phyloP scores from a whole-genome alignment of 768 basidiomycete species.

The Lanmaoa pseudosensibilis region DNA sequence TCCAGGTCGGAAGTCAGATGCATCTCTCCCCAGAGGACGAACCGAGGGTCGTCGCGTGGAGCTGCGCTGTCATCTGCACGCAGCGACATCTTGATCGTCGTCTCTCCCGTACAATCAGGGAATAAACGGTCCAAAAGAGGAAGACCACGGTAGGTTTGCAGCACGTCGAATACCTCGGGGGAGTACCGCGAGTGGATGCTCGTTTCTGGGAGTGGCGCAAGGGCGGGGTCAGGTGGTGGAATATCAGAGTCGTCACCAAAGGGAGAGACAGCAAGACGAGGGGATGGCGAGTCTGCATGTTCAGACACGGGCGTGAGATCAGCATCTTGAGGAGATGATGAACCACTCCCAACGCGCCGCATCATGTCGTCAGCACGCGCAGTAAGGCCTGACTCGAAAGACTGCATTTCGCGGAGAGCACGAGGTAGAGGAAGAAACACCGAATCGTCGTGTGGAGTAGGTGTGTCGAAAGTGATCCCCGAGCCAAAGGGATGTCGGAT shows the following conservation, averaged over 20 bases:
- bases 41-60: constrained; percentile 85
- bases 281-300: constrained; percentile 12
- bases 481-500: constrained; percentile 63
- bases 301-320: neutral
- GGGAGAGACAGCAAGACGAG: constrained; percentile 26
- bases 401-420: constrained; percentile 79
- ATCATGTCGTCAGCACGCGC: constrained; percentile 53
- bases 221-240: constrained; percentile 25
- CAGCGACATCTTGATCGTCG: constrained; percentile 72
- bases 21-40: constrained; percentile 85
- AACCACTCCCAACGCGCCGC: constrained; percentile 16
- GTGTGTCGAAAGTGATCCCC: constrained; percentile 62
- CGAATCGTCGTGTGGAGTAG: constrained; percentile 44
- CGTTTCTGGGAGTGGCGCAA: constrained; percentile 46
- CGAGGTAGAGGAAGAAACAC: constrained; percentile 50
- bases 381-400: constrained; percentile 81
- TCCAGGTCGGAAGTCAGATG: constrained; percentile 31
- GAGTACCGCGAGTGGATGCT: constrained; percentile 63
- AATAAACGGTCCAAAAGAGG: constrained; percentile 69
- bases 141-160: constrained; percentile 77
- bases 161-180: constrained; percentile 74
- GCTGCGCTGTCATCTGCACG: constrained; percentile 64
- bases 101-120: constrained; percentile 54
- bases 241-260: constrained; percentile 33
- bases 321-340: constrained; percentile 7